A percentile compares a stretch with the other conserved stretches of the same genome.
phyloP scores from a whole-genome alignment of 352 stramenopile species.

The Pythium coloratum region DNA sequence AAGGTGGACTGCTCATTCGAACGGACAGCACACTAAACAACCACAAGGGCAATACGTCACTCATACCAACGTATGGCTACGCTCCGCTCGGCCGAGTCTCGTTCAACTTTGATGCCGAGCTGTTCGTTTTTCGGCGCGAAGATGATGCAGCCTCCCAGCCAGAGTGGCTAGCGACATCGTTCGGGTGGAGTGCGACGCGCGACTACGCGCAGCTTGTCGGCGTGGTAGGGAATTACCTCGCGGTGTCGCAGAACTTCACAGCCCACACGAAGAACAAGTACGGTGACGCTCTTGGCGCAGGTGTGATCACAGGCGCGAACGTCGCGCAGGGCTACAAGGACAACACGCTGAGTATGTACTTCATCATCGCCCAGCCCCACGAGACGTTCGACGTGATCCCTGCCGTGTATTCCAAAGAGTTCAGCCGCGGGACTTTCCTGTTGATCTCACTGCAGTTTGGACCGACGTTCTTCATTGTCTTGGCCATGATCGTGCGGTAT shows the following conservation, averaged over 20 bases:
- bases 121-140: constrained; percentile 73
- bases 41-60: constrained; percentile 66
- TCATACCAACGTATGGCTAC: constrained; percentile 49
- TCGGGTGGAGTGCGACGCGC: constrained; percentile 57
- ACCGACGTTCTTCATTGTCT: constrained; percentile 46
- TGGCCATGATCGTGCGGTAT: constrained; percentile 54
- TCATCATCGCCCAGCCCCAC: constrained; percentile 68
- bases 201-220: constrained; percentile 69
- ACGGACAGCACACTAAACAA: constrained; percentile 72
- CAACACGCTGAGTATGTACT: constrained; percentile 80
- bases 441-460: constrained; percentile 59
- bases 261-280: constrained; percentile 74
- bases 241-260: constrained; percentile 59
- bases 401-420: constrained; percentile 74
- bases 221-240: constrained; percentile 60
- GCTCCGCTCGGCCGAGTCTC: constrained; percentile 66
- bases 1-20: constrained; percentile 66
- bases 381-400: constrained; percentile 58
- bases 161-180: constrained; percentile 64
- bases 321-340: constrained; percentile 51
- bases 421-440: constrained; percentile 57
- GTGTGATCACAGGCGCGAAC: constrained; percentile 67
- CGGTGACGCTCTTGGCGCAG: constrained; percentile 53
- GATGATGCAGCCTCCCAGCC: constrained; percentile 54
- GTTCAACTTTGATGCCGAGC: constrained; percentile 70